phyloP scores from a whole-genome alignment of 1,284 basidiomycete species.

The Sporisorium sorghi region DNA sequence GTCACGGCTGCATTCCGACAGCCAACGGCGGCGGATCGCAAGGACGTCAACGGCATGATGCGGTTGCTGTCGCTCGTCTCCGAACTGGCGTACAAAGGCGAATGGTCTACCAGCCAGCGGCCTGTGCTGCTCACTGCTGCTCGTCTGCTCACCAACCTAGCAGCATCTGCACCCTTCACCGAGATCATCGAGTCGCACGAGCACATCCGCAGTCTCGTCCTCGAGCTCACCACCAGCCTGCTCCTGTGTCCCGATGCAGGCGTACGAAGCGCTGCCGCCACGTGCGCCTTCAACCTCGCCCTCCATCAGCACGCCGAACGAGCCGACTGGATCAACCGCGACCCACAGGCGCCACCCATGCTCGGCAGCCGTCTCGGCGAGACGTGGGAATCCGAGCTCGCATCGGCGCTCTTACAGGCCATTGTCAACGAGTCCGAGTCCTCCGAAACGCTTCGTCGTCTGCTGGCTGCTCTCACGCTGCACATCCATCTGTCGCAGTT shows the following conservation, averaged over 20 bases:
- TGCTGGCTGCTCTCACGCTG: constrained; percentile 80
- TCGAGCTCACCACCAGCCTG: constrained; percentile 75
- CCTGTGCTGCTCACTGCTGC: constrained; percentile 74
- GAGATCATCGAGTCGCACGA: constrained; percentile 74
- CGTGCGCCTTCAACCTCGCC: constrained; percentile 81
- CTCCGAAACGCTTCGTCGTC: constrained; percentile 78
- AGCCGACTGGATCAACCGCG: constrained; percentile 37
- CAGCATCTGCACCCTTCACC: constrained; percentile 72
- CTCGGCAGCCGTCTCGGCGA: constrained; percentile 74
- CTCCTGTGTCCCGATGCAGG: constrained; percentile 77
- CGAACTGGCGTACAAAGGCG: constrained; percentile 55
- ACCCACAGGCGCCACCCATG: constrained; percentile 71
- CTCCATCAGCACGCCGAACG: constrained; percentile 51
- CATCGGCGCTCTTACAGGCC: constrained; percentile 81
- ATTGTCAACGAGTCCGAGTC: constrained; percentile 77
- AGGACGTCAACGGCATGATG: constrained; percentile 21
- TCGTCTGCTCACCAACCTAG: constrained; percentile 80
- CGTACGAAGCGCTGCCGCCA: constrained; percentile 83
- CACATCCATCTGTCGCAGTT: constrained; percentile 76
- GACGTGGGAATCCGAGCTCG: constrained; percentile 82
- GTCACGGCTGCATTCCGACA: constrained; percentile 16
- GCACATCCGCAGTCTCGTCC: constrained; percentile 66
- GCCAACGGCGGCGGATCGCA: constrained; percentile 12
- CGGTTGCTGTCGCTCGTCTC: constrained; percentile 26
- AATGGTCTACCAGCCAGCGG: constrained; percentile 74